These are phyloP conservation scores for Dendrobium huoshanense DNA, from an alignment of 106 monocot species.

Conservation along the genomic window DNA sequence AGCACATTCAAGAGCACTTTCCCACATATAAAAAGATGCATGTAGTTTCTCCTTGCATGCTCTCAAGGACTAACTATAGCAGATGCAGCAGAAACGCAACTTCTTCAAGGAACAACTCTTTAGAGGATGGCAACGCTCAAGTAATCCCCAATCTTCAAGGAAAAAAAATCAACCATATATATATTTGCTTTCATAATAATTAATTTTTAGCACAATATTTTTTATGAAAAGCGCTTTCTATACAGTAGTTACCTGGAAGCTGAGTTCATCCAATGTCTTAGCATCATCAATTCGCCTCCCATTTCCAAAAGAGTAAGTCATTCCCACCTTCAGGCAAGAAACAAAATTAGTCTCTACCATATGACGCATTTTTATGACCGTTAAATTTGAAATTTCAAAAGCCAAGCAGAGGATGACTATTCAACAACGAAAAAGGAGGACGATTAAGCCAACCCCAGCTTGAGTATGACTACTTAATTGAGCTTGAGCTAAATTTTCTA, in stretches of 20 bases:
- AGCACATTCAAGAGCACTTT: not conserved
- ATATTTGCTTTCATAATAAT: not conserved
- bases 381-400: not conserved
- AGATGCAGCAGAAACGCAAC: not conserved
- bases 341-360: no score
- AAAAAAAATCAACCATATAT: not conserved
- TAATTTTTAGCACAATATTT: not conserved
- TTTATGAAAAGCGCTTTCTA: not conserved
- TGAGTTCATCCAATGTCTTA: conserved; percentile 48
- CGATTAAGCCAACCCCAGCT: no score
- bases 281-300: conserved; percentile 48
- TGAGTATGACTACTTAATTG: no score
- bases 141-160: conserved; percentile 57
- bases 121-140: conserved; percentile 55
- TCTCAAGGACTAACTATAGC: not conserved
- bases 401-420: no score
- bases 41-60: not conserved
- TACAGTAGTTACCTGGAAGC: conserved; percentile 40
- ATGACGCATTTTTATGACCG: not conserved
- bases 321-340: conserved; percentile 33
- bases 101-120: not conserved
- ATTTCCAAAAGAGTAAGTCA: conserved; percentile 47
- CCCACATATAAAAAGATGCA: not conserved
- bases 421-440: no score
- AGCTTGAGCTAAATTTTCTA: no score